Percentiles rank a stretch among this genome's conserved stretches.
Conservation (phyloP, 768 basidiomycete genomes). For the Tricholoma matsutake region DNA sequence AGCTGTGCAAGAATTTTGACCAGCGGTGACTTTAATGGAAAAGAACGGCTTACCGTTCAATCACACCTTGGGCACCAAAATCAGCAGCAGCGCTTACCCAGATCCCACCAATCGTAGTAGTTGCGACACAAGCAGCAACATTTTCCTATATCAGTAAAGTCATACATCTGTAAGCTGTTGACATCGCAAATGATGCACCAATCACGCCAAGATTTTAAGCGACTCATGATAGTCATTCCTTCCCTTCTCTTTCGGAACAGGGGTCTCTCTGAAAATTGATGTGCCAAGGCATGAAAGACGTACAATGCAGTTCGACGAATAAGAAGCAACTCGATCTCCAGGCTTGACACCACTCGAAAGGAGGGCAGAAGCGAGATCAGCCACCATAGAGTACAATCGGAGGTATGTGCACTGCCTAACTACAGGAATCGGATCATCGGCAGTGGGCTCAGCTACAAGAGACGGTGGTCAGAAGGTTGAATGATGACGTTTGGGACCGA, state of each 20-base stretch:
- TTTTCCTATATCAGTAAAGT: constrained; percentile 49
- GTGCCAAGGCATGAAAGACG: constrained; percentile 24
- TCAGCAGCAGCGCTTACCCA: constrained; percentile 84
- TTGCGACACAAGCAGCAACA: constrained; percentile 62
- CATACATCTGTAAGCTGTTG: not conserved
- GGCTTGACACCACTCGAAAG: constrained; percentile 48
- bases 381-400: constrained; percentile 54
- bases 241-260: not conserved
- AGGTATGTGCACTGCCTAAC: constrained; percentile 51
- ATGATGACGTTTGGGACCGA: constrained; percentile 12
- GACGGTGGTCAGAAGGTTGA: constrained; percentile 13
- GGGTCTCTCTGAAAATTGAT: not conserved
- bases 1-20: constrained; percentile 31
- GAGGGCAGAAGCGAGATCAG: constrained; percentile 56
- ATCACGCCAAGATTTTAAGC: not conserved
- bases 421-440: constrained; percentile 40
- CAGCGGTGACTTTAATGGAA: not conserved
- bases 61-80: constrained; percentile 75
- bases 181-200: no score
- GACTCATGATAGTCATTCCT: not conserved
- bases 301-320: constrained; percentile 77
- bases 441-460: constrained; percentile 59
- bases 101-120: constrained; percentile 71
- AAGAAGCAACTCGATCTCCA: constrained; percentile 74
- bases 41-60: constrained; percentile 54